phyloP scores from a whole-genome alignment of 2,329 filamentous ascomycete genomes.

The Huntiella moniliformis region DNA sequence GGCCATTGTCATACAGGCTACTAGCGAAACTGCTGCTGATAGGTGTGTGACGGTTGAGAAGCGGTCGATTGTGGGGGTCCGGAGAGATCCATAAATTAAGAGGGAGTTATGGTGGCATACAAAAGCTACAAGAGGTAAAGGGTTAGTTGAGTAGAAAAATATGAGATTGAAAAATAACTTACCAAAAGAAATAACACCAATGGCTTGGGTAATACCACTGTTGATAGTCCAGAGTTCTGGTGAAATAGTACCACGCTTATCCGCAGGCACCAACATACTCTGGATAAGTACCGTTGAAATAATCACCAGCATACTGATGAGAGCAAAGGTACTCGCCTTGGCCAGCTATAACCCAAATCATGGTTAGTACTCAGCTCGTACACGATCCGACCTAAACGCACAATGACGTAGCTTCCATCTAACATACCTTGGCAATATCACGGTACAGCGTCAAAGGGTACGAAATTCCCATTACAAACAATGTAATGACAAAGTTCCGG shows the following conservation, averaged over 20 bases:
- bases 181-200: constrained; percentile 97
- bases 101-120: constrained; percentile 86
- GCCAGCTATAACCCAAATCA: constrained; percentile 43
- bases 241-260: constrained; percentile 52
- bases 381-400: not conserved
- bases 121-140: constrained; percentile 28
- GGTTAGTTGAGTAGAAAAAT: not conserved
- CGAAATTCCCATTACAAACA: constrained; percentile 71
- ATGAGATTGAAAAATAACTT: constrained; percentile 16
- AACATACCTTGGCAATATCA: constrained; percentile 77
- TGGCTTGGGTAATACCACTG: constrained; percentile 77
- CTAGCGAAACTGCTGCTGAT: constrained; percentile 72
- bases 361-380: constrained; percentile 2
- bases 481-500: constrained; percentile 65
- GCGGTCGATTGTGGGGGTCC: constrained; percentile 85
- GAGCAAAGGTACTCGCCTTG: constrained; percentile 82
- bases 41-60: constrained; percentile 88
- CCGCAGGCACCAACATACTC: constrained; percentile 52
- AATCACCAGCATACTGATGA: constrained; percentile 86
- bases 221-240: constrained; percentile 61
- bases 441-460: constrained; percentile 85
- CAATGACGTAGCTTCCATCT: not conserved
- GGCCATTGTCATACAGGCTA: constrained; percentile 81
- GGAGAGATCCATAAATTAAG: constrained; percentile 87
- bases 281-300: constrained; percentile 75